Conservation (phyloP, 2,329 filamentous ascomycete genomes). For the Penicillium sp. region DNA sequence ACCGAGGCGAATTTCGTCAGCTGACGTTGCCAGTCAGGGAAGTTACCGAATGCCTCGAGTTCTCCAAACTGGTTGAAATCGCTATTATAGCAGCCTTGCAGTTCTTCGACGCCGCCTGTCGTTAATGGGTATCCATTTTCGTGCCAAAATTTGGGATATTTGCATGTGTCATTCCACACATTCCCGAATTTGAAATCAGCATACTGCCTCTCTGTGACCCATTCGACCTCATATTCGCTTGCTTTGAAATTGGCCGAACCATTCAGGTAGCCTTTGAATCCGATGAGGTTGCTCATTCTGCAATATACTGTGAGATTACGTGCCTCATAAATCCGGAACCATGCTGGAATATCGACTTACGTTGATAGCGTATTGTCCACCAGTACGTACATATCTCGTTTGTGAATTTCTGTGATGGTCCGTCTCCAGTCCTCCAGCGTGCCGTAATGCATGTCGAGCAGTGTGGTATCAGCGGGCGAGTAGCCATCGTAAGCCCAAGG, state of each 20-base stretch:
- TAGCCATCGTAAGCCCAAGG: constrained; percentile 67
- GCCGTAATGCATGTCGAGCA: constrained; percentile 64
- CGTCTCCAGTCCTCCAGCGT: constrained; percentile 59
- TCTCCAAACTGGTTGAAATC: constrained; percentile 68
- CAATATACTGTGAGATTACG: too few species aligned
- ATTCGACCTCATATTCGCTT: constrained; percentile 59
- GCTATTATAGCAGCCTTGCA: constrained; percentile 61
- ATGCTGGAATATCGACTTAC: constrained; percentile 33
- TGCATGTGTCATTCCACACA: constrained; percentile 53
- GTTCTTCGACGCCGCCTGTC: constrained; percentile 47
- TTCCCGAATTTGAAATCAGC: constrained; percentile 60
- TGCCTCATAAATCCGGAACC: too few species aligned
- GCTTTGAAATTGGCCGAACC: constrained; percentile 55
- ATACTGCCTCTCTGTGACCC: constrained; percentile 57
- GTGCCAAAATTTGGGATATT: constrained; percentile 63
- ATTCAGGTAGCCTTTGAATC: constrained; percentile 63
- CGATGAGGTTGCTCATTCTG: constrained; percentile 60
- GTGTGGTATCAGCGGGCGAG: constrained; percentile 60
- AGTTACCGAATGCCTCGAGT: constrained; percentile 63
- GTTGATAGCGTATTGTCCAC: constrained; percentile 67
- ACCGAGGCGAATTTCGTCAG: constrained; percentile 67
- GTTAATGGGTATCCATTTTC: constrained; percentile 56
- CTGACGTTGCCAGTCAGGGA: constrained; percentile 63
- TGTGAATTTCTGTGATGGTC: constrained; percentile 61
- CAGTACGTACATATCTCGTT: constrained; percentile 63